A percentile compares a stretch with the other conserved stretches of the same genome.
Conservation (phyloP, 768 basidiomycete species). For the Pulveroboletus sp. region DNA sequence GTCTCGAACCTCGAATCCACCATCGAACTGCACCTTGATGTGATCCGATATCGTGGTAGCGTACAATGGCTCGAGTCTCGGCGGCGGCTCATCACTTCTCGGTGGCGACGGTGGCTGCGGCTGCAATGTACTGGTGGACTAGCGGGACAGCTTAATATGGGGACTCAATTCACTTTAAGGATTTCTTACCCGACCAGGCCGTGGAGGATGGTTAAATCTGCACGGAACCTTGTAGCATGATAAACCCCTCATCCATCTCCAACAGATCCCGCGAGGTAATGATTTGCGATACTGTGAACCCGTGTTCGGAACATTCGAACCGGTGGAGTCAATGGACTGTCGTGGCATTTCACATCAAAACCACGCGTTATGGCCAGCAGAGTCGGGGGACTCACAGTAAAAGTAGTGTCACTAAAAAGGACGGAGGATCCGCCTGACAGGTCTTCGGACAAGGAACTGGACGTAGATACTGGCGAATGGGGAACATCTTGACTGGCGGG, state of each 20-base stretch:
- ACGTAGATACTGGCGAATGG: conserved; percentile 10
- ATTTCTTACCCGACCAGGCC: conserved; percentile 9
- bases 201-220: conserved; percentile 6
- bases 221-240: neutral
- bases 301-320: conserved; percentile 9
- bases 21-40: conserved; percentile 49
- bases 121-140: neutral
- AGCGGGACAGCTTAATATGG: neutral
- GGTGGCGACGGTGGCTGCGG: neutral
- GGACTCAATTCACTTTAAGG: neutral
- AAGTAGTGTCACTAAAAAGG: conserved; percentile 15
- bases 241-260: neutral
- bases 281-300: neutral
- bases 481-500: neutral
- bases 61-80: conserved; percentile 20
- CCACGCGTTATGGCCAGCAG: neutral
- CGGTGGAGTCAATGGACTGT: conserved; percentile 19
- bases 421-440: conserved; percentile 10
- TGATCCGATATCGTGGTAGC: conserved; percentile 45
- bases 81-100: neutral
- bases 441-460: conserved; percentile 18
- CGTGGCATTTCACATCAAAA: neutral
- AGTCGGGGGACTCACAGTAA: conserved; percentile 11
- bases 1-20: conserved; percentile 56
- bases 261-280: neutral